Evolutionary conservation across 2,329 filamentous ascomycete species (phyloP), one percentile per base, ranked within the genome.

Genomic region (Rutstroemia sp.): DNA sequence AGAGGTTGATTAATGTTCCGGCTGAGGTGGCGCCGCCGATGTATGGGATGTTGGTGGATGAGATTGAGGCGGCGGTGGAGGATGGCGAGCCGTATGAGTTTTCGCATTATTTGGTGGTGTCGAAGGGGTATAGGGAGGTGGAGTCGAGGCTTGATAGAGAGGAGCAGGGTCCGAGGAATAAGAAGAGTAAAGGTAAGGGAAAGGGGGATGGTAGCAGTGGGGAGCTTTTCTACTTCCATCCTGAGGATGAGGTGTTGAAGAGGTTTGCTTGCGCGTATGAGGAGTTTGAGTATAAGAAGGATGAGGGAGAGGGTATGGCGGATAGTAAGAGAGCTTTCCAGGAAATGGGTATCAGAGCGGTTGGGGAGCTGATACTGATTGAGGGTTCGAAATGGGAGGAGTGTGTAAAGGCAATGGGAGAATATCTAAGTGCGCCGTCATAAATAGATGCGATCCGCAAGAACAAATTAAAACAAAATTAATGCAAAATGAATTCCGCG

Each of bases 1-100:
- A 99, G 72, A 84, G 92, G 21, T 78, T 97, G 66, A 91, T 99
- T 76, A 99, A 99, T 75, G 92, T 96, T 78, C 94, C 94, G n/a
- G 78, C 89, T 16, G 89, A 97, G 72, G 85, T 96, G 61, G 84
- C 91, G 14, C 92, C 94, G 30, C 92, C 94, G 4, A 88, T 97
- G 83, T 97, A 96, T 79, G 84, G 80, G 51, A 96, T 96, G 90
- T 81, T 99, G 51, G 76, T 89, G 49, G 91, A 97, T 68, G 94
- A 99, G 78, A 85, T 99, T 51, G 79, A 87, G 67, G 92, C 87
- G 69, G 94, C 94, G 1, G 76, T 96, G 3, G 86, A 95, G 69
- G 91, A 96, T 69, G 87, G 88, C 68, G 91, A 97, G 73, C 91
- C 92, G 0, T 97, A 96, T 72, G 79, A 86, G 55, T 99, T 99